Evolutionary conservation across 805 yeast species (phyloP).

Genomic region (Ogataea trehaloabstinens): DNA sequence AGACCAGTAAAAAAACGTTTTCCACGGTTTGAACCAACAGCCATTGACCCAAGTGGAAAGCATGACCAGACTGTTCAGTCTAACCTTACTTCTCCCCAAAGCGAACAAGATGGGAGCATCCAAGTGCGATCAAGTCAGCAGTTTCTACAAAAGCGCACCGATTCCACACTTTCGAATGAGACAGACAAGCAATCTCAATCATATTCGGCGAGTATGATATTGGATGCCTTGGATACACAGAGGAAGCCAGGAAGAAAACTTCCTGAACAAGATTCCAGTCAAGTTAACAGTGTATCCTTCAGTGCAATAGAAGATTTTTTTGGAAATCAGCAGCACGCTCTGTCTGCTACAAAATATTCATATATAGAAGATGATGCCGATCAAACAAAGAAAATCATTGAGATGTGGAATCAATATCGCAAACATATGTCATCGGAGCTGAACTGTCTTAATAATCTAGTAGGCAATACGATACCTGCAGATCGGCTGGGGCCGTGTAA

Average conservation of each 20-base stretch:
- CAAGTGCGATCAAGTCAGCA: not conserved
- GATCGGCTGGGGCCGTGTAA: not conserved
- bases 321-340: constrained; percentile 1
- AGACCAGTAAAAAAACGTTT: not conserved
- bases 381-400: not conserved
- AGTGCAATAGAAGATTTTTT: not conserved
- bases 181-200: not conserved
- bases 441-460: constrained; percentile 2
- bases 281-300: not conserved
- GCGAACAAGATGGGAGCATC: not conserved
- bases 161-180: not conserved
- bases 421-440: constrained; percentile 1
- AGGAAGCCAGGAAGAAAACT: not conserved
- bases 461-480: constrained; percentile 2
- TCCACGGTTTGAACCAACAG: too few species aligned
- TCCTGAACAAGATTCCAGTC: not conserved
- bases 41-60: too few species aligned
- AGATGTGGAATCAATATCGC: constrained; percentile 1
- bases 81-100: not conserved
- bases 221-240: not conserved
- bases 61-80: too few species aligned
- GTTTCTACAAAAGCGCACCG: not conserved
- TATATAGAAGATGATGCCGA: constrained; percentile 1
- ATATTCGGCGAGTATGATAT: not conserved
- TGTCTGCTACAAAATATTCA: constrained; percentile 1